Evolutionary conservation across 1,139 yeast genomes (phyloP).

Genomic region (Diutina pseudorugosa): DNA sequence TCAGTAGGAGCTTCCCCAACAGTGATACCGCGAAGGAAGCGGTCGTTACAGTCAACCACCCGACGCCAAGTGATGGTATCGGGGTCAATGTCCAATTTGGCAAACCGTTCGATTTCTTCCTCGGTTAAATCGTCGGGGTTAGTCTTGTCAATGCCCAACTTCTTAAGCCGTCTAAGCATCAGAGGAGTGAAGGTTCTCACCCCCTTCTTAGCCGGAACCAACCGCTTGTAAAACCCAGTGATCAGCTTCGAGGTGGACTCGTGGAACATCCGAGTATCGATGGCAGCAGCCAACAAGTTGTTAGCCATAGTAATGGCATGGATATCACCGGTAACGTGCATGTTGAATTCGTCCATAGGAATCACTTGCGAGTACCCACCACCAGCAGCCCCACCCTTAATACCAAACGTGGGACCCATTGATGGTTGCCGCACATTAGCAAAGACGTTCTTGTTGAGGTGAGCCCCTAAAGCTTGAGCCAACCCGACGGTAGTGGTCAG

Average conservation of each 20-base stretch:
- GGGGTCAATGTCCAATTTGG: slow-evolving; percentile 85
- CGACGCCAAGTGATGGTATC: slow-evolving; percentile 93
- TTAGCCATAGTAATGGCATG: slow-evolving; percentile 96
- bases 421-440: slow-evolving; percentile 98
- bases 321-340: slow-evolving; percentile 97
- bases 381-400: slow-evolving; percentile 99
- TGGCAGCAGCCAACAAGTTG: slow-evolving; percentile 92
- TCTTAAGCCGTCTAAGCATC: slow-evolving; percentile 66
- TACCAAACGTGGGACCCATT: slow-evolving; percentile 99
- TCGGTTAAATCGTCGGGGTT: slow-evolving; percentile 73
- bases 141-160: slow-evolving; percentile 70
- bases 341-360: slow-evolving; percentile 98
- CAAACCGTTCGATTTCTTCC: slow-evolving; percentile 69
- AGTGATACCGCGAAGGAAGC: slow-evolving; percentile 84
- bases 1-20: slow-evolving; percentile 93
- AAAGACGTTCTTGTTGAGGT: slow-evolving; percentile 60
- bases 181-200: slow-evolving; percentile 65
- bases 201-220: slow-evolving; percentile 84
- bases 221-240: slow-evolving; percentile 70
- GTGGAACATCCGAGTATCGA: slow-evolving; percentile 98
- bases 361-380: slow-evolving; percentile 98
- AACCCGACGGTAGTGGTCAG: slow-evolving; percentile 95
- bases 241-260: slow-evolving; percentile 78
- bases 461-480: slow-evolving; percentile 94
- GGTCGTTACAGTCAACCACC: slow-evolving; percentile 92